These are phyloP conservation scores for Clarkia xantiana DNA, from an alignment of 345 rosid genomes.

Conservation along the genomic window DNA sequence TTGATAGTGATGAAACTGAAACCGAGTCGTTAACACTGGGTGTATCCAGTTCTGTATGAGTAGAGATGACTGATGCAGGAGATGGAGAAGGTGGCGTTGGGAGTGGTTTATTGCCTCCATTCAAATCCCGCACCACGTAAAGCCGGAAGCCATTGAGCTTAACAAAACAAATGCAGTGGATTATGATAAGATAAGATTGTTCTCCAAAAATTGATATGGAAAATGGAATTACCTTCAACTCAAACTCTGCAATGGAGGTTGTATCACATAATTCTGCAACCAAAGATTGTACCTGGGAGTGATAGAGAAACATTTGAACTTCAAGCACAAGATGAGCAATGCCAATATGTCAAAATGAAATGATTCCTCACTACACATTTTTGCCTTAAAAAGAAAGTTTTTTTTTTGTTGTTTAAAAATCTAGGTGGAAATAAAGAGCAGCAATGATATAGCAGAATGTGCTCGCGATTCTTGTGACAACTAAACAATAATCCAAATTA, in stretches of 20 bases:
- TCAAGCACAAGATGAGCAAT: no score
- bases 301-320: no score
- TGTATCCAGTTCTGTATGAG: constrained; percentile 10
- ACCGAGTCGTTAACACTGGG: constrained; percentile 31
- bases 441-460: background rate
- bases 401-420: no score
- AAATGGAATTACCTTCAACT: constrained; percentile 47
- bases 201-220: background rate
- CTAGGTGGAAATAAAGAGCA: background rate
- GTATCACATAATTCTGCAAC: constrained; percentile 50
- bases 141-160: constrained; percentile 72
- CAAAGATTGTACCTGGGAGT: constrained; percentile 51
- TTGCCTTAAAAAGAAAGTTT: no score
- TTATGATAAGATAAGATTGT: background rate
- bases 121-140: constrained; percentile 39
- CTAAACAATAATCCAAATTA: background rate
- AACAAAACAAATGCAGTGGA: constrained; percentile 5
- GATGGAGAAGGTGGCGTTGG: constrained; percentile 22
- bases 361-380: no score
- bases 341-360: no score
- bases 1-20: constrained; percentile 43
- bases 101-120: constrained; percentile 14
- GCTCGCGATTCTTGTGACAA: background rate
- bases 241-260: constrained; percentile 61
- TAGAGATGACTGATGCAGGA: constrained; percentile 17